phyloP scores from a whole-genome alignment of 2,329 filamentous ascomycete genomes.

The Sclerotinia spermophila region DNA sequence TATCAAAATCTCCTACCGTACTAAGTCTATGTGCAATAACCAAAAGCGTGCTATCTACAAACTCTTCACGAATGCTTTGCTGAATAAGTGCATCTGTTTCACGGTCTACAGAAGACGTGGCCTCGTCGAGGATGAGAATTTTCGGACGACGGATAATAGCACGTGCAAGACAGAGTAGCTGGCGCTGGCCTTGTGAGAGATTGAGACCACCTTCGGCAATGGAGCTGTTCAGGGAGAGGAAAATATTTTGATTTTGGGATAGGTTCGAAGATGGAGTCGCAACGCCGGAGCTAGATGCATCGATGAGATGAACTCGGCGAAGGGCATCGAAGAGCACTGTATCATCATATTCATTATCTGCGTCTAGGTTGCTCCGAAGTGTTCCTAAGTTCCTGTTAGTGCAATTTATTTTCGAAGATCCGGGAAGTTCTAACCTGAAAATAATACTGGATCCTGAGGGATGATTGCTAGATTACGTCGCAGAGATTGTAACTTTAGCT shows the following conservation, averaged over 20 bases:
- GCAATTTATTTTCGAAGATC: constrained; percentile 49
- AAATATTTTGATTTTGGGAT: constrained; percentile 22
- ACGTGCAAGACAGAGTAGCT: constrained; percentile 76
- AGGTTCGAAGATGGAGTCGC: constrained; percentile 14
- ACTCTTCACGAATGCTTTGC: constrained; percentile 68
- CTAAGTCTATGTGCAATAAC: constrained; percentile 72
- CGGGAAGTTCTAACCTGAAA: constrained; percentile 51
- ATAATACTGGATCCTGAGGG: constrained; percentile 69
- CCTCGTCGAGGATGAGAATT: constrained; percentile 94
- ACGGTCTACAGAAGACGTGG: constrained; percentile 74
- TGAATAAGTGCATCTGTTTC: constrained; percentile 69
- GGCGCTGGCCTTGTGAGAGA: constrained; percentile 71
- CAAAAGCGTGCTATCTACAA: constrained; percentile 62
- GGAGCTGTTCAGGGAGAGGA: constrained; percentile 51
- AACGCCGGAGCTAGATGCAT: not conserved
- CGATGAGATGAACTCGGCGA: constrained; percentile 78
- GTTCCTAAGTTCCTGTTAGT: constrained; percentile 46
- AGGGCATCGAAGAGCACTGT: constrained; percentile 75
- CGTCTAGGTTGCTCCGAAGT: constrained; percentile 24
- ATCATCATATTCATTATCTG: constrained; percentile 26
- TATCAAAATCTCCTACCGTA: constrained; percentile 72
- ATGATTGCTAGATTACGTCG: constrained; percentile 35
- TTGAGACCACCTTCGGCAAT: constrained; percentile 62
- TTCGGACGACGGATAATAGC: constrained; percentile 79
- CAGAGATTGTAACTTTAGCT: constrained; percentile 33